A percentile compares a stretch with the other conserved stretches of the same genome.
Conservation (phyloP, 139 green algal species). For the Auxenochlorella protothecoides region DNA sequence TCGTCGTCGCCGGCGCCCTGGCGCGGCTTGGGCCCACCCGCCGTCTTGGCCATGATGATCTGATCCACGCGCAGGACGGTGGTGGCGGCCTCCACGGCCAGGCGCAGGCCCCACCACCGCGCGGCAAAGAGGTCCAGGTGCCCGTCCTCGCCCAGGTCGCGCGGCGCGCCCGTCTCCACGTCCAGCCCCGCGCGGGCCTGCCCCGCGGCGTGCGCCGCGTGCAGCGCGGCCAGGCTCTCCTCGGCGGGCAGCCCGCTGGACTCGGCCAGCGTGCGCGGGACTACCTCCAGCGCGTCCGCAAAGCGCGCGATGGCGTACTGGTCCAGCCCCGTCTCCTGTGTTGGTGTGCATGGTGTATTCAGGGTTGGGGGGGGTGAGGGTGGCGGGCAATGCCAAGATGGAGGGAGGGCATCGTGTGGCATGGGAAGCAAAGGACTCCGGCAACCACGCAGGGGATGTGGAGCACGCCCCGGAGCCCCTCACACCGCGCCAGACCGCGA, state of each 20-base stretch:
- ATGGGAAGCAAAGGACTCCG: too few relatives aligned
- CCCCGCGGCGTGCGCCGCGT: slow-evolving; percentile 75
- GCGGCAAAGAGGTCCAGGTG: slow-evolving; percentile 67
- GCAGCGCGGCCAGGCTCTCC: slow-evolving; percentile 65
- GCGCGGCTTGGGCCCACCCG: slow-evolving; percentile 66
- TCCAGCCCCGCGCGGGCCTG: slow-evolving; percentile 70
- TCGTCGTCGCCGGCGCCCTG: slow-evolving; percentile 40
- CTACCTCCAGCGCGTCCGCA: slow-evolving; percentile 85
- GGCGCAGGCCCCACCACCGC: slow-evolving; percentile 94
- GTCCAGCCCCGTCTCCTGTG: slow-evolving; percentile 84
- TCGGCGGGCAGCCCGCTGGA: slow-evolving; percentile 72
- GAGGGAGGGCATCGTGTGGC: too few relatives aligned
- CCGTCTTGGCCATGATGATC: slow-evolving; percentile 95
- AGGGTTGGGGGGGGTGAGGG: slow-evolving; percentile 32
- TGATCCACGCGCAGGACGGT: slow-evolving; percentile 97
- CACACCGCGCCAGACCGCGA: background rate
- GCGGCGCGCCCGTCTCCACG: slow-evolving; percentile 55
- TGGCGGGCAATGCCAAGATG: background rate
- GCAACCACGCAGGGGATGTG: background rate
- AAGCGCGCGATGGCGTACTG: slow-evolving; percentile 94
- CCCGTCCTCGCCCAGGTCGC: slow-evolving; percentile 49
- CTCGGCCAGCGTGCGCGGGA: slow-evolving; percentile 79
- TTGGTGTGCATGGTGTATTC: slow-evolving; percentile 6
- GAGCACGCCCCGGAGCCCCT: background rate
- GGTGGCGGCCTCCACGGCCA: slow-evolving; percentile 79